A percentile compares a stretch with the other conserved stretches of the same genome.
phyloP scores from a whole-genome alignment of 192 early-diverging fungal genomes.

The Chytriomyces sp. region DNA sequence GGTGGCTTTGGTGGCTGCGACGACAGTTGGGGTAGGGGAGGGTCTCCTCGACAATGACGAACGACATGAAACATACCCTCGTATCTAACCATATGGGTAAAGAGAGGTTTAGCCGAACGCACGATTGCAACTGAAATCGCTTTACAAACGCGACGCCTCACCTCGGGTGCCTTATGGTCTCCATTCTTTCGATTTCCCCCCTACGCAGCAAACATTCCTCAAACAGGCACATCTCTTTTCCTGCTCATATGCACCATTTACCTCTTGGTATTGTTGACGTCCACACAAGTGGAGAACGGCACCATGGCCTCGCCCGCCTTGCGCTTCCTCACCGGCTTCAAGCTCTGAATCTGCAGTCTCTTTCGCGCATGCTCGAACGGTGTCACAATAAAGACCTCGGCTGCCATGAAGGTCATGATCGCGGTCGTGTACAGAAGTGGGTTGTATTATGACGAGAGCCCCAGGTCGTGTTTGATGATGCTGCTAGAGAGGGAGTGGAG shows the following conservation, averaged over 20 bases:
- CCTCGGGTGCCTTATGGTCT: too few relatives aligned
- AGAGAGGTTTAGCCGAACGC: too few relatives aligned
- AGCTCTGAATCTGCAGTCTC: conserved; percentile 76
- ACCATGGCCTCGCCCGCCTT: conserved; percentile 17
- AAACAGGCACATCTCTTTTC: too few relatives aligned
- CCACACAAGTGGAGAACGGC: conserved; percentile 43
- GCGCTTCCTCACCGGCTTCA: conserved; percentile 10
- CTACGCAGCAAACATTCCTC: too few relatives aligned
- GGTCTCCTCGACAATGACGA: conserved; percentile 49
- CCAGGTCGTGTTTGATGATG: conserved; percentile 51
- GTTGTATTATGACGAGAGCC: conserved; percentile 51
- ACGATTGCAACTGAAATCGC: too few relatives aligned
- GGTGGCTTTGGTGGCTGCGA: not conserved
- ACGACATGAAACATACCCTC: conserved; percentile 45
- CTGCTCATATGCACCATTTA: too few relatives aligned
- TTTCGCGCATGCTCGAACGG: conserved; percentile 88
- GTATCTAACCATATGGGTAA: too few relatives aligned
- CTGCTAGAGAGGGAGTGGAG: conserved; percentile 61
- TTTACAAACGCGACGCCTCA: too few relatives aligned
- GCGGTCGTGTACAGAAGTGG: conserved; percentile 72
- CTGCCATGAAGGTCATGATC: conserved; percentile 66
- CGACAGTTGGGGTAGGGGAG: not conserved
- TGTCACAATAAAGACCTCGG: conserved; percentile 74
- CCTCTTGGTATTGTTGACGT: conserved; percentile 30
- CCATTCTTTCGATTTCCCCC: too few relatives aligned